Percentiles rank a stretch among this genome's conserved stretches.
phyloP scores from a whole-genome alignment of 2,329 filamentous ascomycete genomes.

The Penicillium sp. region DNA sequence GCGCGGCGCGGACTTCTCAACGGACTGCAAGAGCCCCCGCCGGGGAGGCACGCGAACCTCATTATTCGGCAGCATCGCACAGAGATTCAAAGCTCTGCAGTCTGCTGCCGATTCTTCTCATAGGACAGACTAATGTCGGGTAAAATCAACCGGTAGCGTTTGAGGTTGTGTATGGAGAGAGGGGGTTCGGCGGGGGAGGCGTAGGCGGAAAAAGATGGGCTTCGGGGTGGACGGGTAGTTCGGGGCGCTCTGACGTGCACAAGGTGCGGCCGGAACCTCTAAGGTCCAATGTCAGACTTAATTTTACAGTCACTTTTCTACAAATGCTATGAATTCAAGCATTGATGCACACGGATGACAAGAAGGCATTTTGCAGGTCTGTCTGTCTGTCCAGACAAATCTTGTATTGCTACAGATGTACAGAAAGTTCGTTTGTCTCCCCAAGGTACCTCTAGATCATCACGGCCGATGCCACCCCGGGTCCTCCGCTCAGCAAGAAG shows the following conservation, averaged over 20 bases:
- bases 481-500: slow-evolving; percentile 26
- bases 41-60: slow-evolving; percentile 36
- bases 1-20: slow-evolving; percentile 37
- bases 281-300: slow-evolving; percentile 3
- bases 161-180: slow-evolving; percentile 18
- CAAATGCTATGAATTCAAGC: slow-evolving; percentile 3
- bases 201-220: slow-evolving; percentile 27
- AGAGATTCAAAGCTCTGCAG: slow-evolving; percentile 28
- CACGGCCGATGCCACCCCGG: slow-evolving; percentile 24
- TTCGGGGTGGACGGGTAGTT: slow-evolving; percentile 21
- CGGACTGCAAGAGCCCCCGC: slow-evolving; percentile 42
- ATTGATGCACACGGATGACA: slow-evolving; percentile 10
- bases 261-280: slow-evolving; percentile 12
- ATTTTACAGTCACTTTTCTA: background rate
- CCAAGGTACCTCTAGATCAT: slow-evolving; percentile 22
- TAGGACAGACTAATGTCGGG: slow-evolving; percentile 9
- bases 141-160: slow-evolving; percentile 11
- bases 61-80: slow-evolving; percentile 42
- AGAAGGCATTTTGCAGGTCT: slow-evolving; percentile 33
- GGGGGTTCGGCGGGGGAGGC: slow-evolving; percentile 18
- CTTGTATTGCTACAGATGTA: slow-evolving; percentile 46
- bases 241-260: slow-evolving; percentile 28
- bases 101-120: slow-evolving; percentile 29
- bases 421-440: slow-evolving; percentile 33
- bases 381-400: slow-evolving; percentile 34